Evolutionary conservation across 2,329 filamentous ascomycete species (phyloP), one percentile per base, ranked within the genome.

Genomic region (Colletotrichum theobromicola): DNA sequence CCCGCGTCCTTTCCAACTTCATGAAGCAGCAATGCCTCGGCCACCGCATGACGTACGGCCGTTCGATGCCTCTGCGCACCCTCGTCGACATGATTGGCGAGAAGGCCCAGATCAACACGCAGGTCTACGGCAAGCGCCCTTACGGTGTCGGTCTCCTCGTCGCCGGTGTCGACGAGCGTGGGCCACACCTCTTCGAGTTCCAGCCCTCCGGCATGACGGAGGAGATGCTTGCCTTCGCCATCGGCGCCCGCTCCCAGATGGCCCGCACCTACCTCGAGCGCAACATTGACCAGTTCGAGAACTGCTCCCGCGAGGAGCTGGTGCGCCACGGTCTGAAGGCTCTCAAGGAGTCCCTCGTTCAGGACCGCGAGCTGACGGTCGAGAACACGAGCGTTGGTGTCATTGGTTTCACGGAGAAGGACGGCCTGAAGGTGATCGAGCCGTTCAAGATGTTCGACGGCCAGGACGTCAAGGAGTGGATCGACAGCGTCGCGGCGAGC

Each of bases 11-110:
- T 80, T 98, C 96, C 90, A 99, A 99, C 92, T 99, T 98, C 90
- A 98, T 99, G 96, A 98, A 98, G 90, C 95, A 98, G 88, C 97
- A 98, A 88, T 98, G 95, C 77, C 95, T 99, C 81, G 94, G 95
- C 81, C 96, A 97, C 81, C 95, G 96, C 85, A 93, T 99, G 80
- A 98, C 95, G 72, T 98, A 98, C 88, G 96, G 95, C 86, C 96
- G 97, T 79, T 93, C 96, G 79, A 97, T 99, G 83, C 95, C 95
- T 35, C 89, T 98, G 83, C 93, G 95, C 82, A 94, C 94, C 77
- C 95, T 98, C 80, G 96, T 98, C 79, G 91, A 93, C 78, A 94
- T 96, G 86, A 98, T 99, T 82, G 96, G 94, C 80, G 95, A 98
- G 85, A 97, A 98, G 86, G 97, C 97, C 63, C 97, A 99, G 89